A percentile compares a stretch with the other conserved stretches of the same genome.
These are phyloP conservation scores for Spiromastix sp. DNA, from an alignment of 2,329 filamentous ascomycete species.

Conservation along the genomic window DNA sequence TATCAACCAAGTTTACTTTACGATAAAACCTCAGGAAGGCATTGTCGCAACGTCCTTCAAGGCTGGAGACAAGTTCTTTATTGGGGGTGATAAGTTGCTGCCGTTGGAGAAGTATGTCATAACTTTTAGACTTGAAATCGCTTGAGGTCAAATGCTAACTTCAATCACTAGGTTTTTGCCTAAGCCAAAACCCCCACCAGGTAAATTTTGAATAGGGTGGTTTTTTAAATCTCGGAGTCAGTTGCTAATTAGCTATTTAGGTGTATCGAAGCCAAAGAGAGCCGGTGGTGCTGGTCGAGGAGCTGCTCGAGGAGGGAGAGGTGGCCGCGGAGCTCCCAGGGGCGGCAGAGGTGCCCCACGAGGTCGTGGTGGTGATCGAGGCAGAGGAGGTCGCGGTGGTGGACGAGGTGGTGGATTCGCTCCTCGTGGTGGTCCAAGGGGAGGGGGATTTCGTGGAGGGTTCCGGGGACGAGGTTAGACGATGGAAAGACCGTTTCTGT, in stretches of 20 bases:
- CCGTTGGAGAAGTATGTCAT: slow-evolving; percentile 65
- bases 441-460: slow-evolving; percentile 23
- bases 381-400: slow-evolving; percentile 32
- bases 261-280: slow-evolving; percentile 60
- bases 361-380: slow-evolving; percentile 33
- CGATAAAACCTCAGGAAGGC: slow-evolving; percentile 91
- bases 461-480: slow-evolving; percentile 18
- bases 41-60: slow-evolving; percentile 95
- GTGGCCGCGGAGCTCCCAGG: slow-evolving; percentile 34
- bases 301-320: slow-evolving; percentile 36
- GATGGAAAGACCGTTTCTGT: neutral
- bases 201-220: slow-evolving; percentile 19
- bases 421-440: slow-evolving; percentile 21
- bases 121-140: slow-evolving; percentile 5
- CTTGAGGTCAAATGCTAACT: slow-evolving; percentile 13
- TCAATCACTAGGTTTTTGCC: slow-evolving; percentile 60
- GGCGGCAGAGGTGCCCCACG: slow-evolving; percentile 38
- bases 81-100: slow-evolving; percentile 85
- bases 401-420: slow-evolving; percentile 21
- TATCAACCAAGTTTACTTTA: slow-evolving; percentile 97
- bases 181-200: slow-evolving; percentile 67
- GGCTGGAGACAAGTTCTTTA: slow-evolving; percentile 93
- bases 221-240: slow-evolving; percentile 7
- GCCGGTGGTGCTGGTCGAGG: slow-evolving; percentile 50
- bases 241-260: too few species aligned